A percentile compares a stretch with the other conserved stretches of the same genome.
phyloP scores from a whole-genome alignment of 257 asterid genomes.

The Paraleonurus japonicus region DNA sequence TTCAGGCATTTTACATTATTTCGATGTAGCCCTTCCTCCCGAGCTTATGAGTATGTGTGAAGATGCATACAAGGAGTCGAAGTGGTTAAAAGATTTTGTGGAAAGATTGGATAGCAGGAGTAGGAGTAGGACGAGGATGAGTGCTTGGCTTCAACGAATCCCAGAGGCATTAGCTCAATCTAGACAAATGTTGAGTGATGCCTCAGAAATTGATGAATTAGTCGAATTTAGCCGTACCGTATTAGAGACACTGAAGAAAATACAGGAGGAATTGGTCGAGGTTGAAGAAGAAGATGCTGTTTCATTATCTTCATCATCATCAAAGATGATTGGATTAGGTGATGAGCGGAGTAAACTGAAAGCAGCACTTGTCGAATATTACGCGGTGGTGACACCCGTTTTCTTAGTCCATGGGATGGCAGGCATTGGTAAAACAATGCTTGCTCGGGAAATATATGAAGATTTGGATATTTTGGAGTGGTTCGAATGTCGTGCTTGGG shows the following conservation, averaged over 20 bases:
- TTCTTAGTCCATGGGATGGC: background rate
- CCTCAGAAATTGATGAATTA: too few species aligned
- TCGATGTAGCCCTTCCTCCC: background rate
- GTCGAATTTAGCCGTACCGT: too few species aligned
- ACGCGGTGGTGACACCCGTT: too few species aligned
- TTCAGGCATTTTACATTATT: background rate
- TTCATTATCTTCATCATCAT: too few species aligned
- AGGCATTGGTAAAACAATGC: background rate
- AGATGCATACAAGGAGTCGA: background rate
- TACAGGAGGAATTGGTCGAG: too few species aligned
- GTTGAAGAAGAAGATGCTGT: too few species aligned
- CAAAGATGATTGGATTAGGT: too few species aligned
- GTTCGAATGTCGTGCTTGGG: conserved; percentile 8
- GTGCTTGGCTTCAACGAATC: background rate
- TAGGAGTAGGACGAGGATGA: background rate
- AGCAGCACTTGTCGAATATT: too few species aligned
- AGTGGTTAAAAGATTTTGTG: background rate
- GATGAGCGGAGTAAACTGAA: too few species aligned
- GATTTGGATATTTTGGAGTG: background rate
- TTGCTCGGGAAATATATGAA: background rate
- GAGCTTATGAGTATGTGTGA: background rate
- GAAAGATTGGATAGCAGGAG: background rate
- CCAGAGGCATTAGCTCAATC: too few species aligned
- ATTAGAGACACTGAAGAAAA: too few species aligned
- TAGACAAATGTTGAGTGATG: too few species aligned